Conservation (phyloP, 306 rosid genomes). For the Boehmeria nivea region DNA sequence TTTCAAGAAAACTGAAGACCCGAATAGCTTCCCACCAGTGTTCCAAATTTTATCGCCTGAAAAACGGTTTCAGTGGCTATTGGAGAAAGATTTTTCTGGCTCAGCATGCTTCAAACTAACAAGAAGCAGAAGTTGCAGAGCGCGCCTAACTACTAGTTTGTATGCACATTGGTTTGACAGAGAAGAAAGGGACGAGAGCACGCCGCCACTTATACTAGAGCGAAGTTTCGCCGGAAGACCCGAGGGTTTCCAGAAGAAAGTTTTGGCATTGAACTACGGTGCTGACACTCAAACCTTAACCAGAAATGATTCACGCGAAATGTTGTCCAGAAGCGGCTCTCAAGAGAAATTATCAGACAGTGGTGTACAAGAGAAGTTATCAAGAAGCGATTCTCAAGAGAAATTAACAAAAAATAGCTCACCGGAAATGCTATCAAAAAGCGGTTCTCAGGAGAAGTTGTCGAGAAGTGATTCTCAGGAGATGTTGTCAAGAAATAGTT, state of each 20-base stretch:
- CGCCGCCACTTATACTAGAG: constrained; percentile 57
- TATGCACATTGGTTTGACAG: constrained; percentile 49
- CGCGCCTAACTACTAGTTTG: constrained; percentile 42
- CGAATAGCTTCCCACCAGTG: constrained; percentile 27
- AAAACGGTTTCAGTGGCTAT: constrained; percentile 35
- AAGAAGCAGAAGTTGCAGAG: constrained; percentile 79
- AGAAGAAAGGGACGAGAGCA: constrained; percentile 43
- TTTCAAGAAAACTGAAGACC: constrained; percentile 30
- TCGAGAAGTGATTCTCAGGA: constrained; percentile 19
- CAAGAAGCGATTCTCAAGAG: neutral
- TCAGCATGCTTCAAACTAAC: constrained; percentile 35
- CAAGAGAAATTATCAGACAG: neutral
- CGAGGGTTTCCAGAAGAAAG: constrained; percentile 39
- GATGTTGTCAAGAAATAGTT: constrained; percentile 25
- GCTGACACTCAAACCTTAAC: constrained; percentile 29
- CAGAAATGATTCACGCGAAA: constrained; percentile 13
- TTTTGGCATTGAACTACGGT: constrained; percentile 34
- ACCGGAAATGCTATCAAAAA: neutral
- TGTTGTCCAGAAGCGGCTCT: neutral
- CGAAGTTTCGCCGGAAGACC: constrained; percentile 61
- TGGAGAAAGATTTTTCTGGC: constrained; percentile 25
- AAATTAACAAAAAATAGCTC: neutral
- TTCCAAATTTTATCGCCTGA: constrained; percentile 43
- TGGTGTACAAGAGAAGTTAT: neutral
- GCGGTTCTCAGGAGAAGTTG: constrained; percentile 28